Evolutionary conservation across 2,329 filamentous ascomycete genomes (phyloP).

Genomic region (Curvularia hawaiiensis): DNA sequence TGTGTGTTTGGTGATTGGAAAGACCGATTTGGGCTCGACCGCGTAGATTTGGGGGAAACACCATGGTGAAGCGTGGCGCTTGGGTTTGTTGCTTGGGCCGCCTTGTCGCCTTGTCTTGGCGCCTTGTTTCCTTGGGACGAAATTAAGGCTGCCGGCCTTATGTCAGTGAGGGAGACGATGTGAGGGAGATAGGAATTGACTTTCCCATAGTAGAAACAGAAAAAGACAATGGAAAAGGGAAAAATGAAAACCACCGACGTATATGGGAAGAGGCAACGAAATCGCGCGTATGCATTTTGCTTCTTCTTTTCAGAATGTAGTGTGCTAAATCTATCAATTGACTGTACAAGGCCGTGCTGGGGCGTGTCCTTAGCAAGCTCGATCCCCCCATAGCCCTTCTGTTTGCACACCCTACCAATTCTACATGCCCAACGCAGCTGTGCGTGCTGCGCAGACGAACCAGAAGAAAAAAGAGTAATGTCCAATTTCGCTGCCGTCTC

Average conservation of each 20-base stretch:
- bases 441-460: not conserved
- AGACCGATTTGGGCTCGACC: not conserved
- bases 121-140: not conserved
- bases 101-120: not conserved
- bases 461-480: not conserved
- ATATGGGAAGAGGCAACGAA: constrained; percentile 26
- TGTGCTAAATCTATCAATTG: not conserved
- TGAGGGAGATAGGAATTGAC: too few species aligned
- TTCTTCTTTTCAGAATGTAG: not conserved
- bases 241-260: not conserved
- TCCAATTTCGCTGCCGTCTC: constrained; percentile 8
- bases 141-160: too few species aligned
- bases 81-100: not conserved
- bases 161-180: too few species aligned
- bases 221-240: too few species aligned
- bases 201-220: not conserved
- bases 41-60: not conserved
- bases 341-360: not conserved
- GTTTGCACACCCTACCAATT: not conserved
- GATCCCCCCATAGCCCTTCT: not conserved
- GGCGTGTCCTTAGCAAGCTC: not conserved
- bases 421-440: not conserved
- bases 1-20: not conserved
- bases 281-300: constrained; percentile 24
- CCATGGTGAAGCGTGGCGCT: not conserved